Conservation (phyloP, 371 early-diverging fungal genomes). For the Rhizopus delemar region DNA sequence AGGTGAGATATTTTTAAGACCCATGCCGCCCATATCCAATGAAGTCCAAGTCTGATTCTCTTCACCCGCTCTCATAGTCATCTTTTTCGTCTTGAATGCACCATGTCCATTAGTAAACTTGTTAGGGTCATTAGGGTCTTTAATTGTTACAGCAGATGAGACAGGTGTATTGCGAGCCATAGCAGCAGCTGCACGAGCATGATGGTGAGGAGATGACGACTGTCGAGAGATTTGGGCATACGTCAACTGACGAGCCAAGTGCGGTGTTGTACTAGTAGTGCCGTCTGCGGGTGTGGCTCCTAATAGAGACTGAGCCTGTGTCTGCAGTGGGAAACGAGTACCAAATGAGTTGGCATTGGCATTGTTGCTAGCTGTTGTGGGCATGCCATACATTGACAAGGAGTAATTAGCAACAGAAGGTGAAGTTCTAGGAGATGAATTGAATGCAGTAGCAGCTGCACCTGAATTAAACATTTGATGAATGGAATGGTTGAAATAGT, state of each 20-base stretch:
- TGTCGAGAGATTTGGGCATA: conserved; percentile 76
- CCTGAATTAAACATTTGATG: conserved; percentile 16
- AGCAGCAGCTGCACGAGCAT: conserved; percentile 82
- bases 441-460: conserved; percentile 2
- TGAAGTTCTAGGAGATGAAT: conserved; percentile 17
- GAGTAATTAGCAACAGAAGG: conserved; percentile 20
- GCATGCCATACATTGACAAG: conserved; percentile 15
- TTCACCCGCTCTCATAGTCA: conserved; percentile 2
- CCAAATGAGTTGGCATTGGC: not conserved
- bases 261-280: conserved; percentile 21
- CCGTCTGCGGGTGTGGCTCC: not conserved
- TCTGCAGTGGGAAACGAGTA: conserved; percentile 3
- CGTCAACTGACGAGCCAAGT: conserved; percentile 74
- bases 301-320: not conserved
- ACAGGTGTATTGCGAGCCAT: conserved; percentile 51
- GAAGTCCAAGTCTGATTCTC: conserved; percentile 66
- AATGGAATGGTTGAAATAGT: conserved; percentile 16
- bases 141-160: conserved; percentile 61
- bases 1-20: conserved; percentile 73
- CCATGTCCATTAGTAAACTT: conserved; percentile 28
- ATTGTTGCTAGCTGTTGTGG: not conserved
- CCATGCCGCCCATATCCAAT: conserved; percentile 93
- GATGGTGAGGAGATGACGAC: conserved; percentile 83
- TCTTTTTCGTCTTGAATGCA: not conserved
- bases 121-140: conserved; percentile 64